Conservation (phyloP, 306 rosid species). For the Sechiopsis laciniata region DNA sequence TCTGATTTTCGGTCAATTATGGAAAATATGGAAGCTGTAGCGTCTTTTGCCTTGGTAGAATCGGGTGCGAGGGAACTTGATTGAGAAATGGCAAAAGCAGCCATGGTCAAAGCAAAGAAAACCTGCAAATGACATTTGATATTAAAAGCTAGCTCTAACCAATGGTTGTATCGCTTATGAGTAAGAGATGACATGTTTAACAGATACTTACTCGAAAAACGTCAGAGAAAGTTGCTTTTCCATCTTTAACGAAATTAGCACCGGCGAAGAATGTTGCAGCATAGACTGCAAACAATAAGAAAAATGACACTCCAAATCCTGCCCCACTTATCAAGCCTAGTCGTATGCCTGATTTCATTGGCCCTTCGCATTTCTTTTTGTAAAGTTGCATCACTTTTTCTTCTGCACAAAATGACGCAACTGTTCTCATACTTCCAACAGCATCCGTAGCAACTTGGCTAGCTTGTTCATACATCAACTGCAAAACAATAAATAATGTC, state of each 20-base stretch:
- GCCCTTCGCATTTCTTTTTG: slow-evolving; percentile 60
- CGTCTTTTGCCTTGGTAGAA: slow-evolving; percentile 45
- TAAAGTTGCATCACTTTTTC: slow-evolving; percentile 65
- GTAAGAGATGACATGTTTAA: not conserved
- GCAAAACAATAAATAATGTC: slow-evolving; percentile 18
- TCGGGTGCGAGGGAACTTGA: slow-evolving; percentile 46
- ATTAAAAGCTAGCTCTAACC: not conserved
- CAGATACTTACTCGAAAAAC: slow-evolving; percentile 48
- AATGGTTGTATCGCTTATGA: not conserved
- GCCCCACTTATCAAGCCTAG: slow-evolving; percentile 52
- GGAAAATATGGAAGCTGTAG: slow-evolving; percentile 57
- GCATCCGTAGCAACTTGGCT: slow-evolving; percentile 74
- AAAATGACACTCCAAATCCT: slow-evolving; percentile 47
- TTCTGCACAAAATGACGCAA: slow-evolving; percentile 81
- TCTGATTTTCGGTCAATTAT: slow-evolving; percentile 58
- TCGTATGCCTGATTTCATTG: slow-evolving; percentile 47
- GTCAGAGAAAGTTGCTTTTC: slow-evolving; percentile 40
- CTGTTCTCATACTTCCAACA: slow-evolving; percentile 70
- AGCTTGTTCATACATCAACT: slow-evolving; percentile 83
- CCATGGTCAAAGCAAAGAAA: slow-evolving; percentile 52
- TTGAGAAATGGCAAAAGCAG: slow-evolving; percentile 50
- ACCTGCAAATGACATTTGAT: slow-evolving; percentile 38
- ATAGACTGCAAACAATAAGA: slow-evolving; percentile 41
- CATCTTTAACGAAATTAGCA: slow-evolving; percentile 43
- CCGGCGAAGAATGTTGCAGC: slow-evolving; percentile 59